Evolutionary conservation across 202 grass and related monocot genomes (phyloP).

Genomic region (Cymbopogon flexuosus): DNA sequence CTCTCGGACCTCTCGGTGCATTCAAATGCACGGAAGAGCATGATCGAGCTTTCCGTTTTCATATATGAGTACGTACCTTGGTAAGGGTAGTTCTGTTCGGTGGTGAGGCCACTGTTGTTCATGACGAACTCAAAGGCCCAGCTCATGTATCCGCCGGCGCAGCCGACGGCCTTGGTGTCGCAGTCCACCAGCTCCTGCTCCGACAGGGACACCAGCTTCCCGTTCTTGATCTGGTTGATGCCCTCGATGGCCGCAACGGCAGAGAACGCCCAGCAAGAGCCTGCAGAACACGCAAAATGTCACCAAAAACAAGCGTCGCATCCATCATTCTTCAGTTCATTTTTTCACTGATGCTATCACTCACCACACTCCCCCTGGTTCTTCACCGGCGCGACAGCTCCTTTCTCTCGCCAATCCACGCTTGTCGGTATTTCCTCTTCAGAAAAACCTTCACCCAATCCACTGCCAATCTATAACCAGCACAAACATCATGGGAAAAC

Average conservation of each 20-base stretch:
- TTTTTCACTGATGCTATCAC: not conserved
- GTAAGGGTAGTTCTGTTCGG: slow-evolving; percentile 62
- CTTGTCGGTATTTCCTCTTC: slow-evolving; percentile 11
- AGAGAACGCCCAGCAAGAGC: slow-evolving; percentile 74
- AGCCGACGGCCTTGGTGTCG: slow-evolving; percentile 44
- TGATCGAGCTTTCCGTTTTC: not conserved
- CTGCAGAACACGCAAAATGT: not conserved
- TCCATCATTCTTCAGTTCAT: not conserved
- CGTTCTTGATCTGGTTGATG: slow-evolving; percentile 57
- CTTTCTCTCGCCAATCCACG: slow-evolving; percentile 67
- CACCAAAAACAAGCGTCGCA: not conserved
- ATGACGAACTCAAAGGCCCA: slow-evolving; percentile 63
- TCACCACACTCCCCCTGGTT: slow-evolving; percentile 64
- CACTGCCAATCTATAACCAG: not conserved
- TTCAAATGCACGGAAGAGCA: not conserved
- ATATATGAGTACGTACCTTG: not conserved
- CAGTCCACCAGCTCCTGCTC: slow-evolving; percentile 88
- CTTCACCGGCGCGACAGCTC: slow-evolving; percentile 52
- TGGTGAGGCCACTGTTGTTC: slow-evolving; percentile 45
- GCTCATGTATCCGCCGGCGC: slow-evolving; percentile 63
- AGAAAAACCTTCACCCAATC: not conserved
- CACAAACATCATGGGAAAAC: not conserved
- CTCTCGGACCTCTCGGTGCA: not conserved
- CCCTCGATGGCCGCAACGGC: slow-evolving; percentile 72
- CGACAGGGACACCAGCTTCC: slow-evolving; percentile 56